phyloP scores from a whole-genome alignment of 164 flowering plant genomes.

The Nelumbo lutea region DNA sequence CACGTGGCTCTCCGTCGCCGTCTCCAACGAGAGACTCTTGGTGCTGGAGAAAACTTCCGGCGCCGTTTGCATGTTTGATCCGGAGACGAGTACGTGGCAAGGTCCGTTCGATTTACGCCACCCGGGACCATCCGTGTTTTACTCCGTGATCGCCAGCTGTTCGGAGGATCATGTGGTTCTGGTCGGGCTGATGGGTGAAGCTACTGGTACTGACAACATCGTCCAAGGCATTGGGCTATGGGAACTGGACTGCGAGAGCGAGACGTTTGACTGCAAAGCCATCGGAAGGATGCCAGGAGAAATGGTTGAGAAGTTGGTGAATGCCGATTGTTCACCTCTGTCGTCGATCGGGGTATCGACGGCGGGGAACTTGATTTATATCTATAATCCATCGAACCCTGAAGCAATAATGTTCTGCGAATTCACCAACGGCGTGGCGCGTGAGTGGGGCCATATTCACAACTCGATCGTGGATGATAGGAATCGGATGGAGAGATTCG shows the following conservation, averaged over 20 bases:
- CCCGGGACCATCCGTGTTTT: slow-evolving; percentile 24
- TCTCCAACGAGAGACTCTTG: slow-evolving; percentile 19
- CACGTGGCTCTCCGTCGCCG: slow-evolving; percentile 59
- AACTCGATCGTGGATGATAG: slow-evolving; percentile 22
- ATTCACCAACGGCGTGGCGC: slow-evolving; percentile 14
- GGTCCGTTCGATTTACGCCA: slow-evolving; percentile 33
- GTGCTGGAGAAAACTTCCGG: slow-evolving; percentile 51
- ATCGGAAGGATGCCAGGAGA: slow-evolving; percentile 50
- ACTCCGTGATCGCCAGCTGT: slow-evolving; percentile 27
- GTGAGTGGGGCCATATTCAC: slow-evolving; percentile 40
- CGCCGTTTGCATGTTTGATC: slow-evolving; percentile 37
- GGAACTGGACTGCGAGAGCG: slow-evolving; percentile 35
- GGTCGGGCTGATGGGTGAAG: slow-evolving; percentile 39
- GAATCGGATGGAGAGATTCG: slow-evolving; percentile 26
- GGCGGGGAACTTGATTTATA: slow-evolving; percentile 31
- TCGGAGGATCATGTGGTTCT: slow-evolving; percentile 34
- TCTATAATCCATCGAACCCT: slow-evolving; percentile 30
- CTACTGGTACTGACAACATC: slow-evolving; percentile 7
- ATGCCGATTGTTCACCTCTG: slow-evolving; percentile 5
- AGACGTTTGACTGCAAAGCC: slow-evolving; percentile 16
- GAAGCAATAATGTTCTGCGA: slow-evolving; percentile 47
- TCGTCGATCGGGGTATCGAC: slow-evolving; percentile 21
- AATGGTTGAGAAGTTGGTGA: slow-evolving; percentile 31
- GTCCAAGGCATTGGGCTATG: slow-evolving; percentile 36
- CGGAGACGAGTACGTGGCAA: slow-evolving; percentile 37